These are phyloP conservation scores for Fusarium coicis DNA, from an alignment of 2,329 filamentous ascomycete species.

Conservation along the genomic window DNA sequence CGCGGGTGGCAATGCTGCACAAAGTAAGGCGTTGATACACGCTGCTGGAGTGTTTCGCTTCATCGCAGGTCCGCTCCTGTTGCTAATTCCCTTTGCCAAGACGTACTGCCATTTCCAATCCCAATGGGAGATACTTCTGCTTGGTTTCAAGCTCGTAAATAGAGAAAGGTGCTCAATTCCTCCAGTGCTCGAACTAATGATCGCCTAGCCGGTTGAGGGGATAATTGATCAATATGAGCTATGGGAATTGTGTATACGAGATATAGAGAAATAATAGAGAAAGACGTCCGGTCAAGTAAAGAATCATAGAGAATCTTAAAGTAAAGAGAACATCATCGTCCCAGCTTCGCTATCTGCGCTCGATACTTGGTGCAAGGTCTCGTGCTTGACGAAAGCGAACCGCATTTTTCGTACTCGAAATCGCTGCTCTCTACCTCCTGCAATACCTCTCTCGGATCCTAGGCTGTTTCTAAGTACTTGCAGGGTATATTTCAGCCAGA, in stretches of 20 bases:
- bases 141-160: slow-evolving; percentile 16
- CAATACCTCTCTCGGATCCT: neutral
- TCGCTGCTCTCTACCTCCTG: neutral
- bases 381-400: neutral
- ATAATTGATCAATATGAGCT: neutral
- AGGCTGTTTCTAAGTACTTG: too few species aligned
- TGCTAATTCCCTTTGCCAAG: slow-evolving; percentile 40
- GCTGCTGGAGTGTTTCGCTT: slow-evolving; percentile 40
- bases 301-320: too few species aligned
- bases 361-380: neutral
- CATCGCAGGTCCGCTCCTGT: slow-evolving; percentile 34
- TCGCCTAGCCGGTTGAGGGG: too few species aligned
- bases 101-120: slow-evolving; percentile 36
- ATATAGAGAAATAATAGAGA: neutral
- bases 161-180: neutral
- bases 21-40: slow-evolving; percentile 23
- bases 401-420: neutral
- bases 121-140: slow-evolving; percentile 40
- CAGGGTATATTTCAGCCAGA: neutral
- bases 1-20: slow-evolving; percentile 30
- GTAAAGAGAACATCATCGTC: neutral
- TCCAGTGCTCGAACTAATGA: neutral
- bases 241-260: neutral
- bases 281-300: neutral
- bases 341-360: neutral